phyloP scores from a whole-genome alignment of 495 filamentous ascomycete species.

The Hyphodiscus hymeniophilus region DNA sequence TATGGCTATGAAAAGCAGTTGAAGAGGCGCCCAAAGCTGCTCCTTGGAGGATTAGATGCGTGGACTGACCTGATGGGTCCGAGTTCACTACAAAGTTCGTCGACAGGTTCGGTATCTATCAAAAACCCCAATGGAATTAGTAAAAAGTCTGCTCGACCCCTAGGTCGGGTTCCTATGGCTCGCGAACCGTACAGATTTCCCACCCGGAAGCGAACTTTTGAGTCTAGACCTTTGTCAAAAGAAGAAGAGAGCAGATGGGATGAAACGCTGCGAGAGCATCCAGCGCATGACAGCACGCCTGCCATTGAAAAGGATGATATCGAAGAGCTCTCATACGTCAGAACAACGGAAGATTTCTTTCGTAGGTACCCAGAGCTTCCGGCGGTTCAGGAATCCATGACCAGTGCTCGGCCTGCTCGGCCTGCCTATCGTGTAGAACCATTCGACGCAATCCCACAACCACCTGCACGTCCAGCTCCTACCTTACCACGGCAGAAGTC shows the following conservation, averaged over 20 bases:
- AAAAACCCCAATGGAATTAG: slow-evolving; percentile 8
- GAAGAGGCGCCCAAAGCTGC: slow-evolving; percentile 61
- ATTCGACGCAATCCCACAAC: slow-evolving; percentile 27
- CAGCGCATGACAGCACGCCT: slow-evolving; percentile 2
- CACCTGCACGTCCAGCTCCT: slow-evolving; percentile 67
- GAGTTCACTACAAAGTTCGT: slow-evolving; percentile 46
- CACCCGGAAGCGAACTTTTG: slow-evolving; percentile 25
- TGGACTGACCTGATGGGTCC: slow-evolving; percentile 74
- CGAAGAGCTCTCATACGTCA: slow-evolving; percentile 28
- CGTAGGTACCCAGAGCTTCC: slow-evolving; percentile 73
- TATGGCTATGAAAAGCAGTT: slow-evolving; percentile 67
- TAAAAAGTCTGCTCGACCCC: slow-evolving; percentile 18
- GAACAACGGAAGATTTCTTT: slow-evolving; percentile 65
- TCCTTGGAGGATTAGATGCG: slow-evolving; percentile 73
- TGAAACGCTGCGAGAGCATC: slow-evolving; percentile 31
- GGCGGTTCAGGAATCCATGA: slow-evolving; percentile 70
- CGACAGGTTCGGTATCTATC: slow-evolving; percentile 1
- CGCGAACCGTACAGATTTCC: slow-evolving; percentile 28
- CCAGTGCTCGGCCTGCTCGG: slow-evolving; percentile 18
- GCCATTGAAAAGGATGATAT: slow-evolving; percentile 13
- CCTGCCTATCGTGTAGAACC: slow-evolving; percentile 23
- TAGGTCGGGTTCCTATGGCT: slow-evolving; percentile 24
- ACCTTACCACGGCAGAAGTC: slow-evolving; percentile 80
- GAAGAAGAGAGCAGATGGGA: slow-evolving; percentile 37
- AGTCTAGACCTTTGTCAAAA: slow-evolving; percentile 21